Percentiles rank a stretch among this genome's conserved stretches.
phyloP scores from a whole-genome alignment of 352 stramenopile genomes.

The Globisporangium echinulatum region DNA sequence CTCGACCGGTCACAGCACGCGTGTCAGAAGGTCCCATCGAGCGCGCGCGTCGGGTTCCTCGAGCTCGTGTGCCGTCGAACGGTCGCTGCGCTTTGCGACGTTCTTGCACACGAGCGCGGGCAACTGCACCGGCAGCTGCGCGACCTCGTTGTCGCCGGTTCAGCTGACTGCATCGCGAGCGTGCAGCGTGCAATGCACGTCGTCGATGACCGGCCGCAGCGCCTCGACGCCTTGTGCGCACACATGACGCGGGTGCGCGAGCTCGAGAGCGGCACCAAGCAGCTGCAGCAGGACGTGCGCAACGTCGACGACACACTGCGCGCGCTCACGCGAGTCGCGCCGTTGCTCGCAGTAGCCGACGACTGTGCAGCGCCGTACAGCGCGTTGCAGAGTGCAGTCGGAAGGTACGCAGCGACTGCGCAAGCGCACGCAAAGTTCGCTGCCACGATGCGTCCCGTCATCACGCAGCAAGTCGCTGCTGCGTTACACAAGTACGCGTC shows the following conservation, averaged over 20 bases:
- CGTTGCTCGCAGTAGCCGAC: constrained; percentile 14
- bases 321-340: constrained; percentile 36
- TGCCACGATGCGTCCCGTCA: constrained; percentile 54
- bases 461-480: constrained; percentile 60
- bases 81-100: constrained; percentile 53
- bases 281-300: constrained; percentile 58
- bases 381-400: constrained; percentile 34
- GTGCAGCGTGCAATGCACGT: constrained; percentile 43
- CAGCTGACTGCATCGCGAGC: constrained; percentile 27
- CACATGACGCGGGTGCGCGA: constrained; percentile 54
- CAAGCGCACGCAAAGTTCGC: constrained; percentile 59
- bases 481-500: constrained; percentile 45
- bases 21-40: constrained; percentile 58
- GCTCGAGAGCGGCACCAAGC: constrained; percentile 46
- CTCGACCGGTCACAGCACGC: constrained; percentile 51
- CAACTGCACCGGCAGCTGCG: constrained; percentile 32
- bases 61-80: constrained; percentile 64
- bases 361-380: constrained; percentile 35
- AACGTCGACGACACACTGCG: constrained; percentile 64
- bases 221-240: constrained; percentile 67
- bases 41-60: constrained; percentile 67
- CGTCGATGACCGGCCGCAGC: constrained; percentile 60
- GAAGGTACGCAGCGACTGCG: constrained; percentile 38
- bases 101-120: constrained; percentile 44
- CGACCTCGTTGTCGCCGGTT: constrained; percentile 25